A percentile compares a stretch with the other conserved stretches of the same genome.
Conservation (phyloP, 768 basidiomycete species). For the Panaeolus papilionaceus region DNA sequence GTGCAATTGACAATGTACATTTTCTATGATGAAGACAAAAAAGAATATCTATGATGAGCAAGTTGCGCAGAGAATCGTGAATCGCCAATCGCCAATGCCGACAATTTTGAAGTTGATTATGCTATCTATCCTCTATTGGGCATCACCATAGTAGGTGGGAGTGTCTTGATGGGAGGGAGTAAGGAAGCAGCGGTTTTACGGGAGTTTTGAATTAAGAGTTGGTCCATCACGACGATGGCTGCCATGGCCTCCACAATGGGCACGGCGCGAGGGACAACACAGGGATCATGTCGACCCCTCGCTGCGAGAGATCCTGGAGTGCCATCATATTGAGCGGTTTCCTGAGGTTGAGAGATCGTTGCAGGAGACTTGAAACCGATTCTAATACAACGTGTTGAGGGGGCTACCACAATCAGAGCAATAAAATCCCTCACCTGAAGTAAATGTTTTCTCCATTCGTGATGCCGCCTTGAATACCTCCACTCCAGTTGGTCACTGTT, state of each 20-base stretch:
- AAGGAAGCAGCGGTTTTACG: conserved; percentile 75
- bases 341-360: conserved; percentile 92
- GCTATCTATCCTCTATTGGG: conserved; percentile 44
- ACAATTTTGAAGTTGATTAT: background rate
- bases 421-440: conserved; percentile 71
- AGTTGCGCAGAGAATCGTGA: background rate
- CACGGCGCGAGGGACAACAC: conserved; percentile 95
- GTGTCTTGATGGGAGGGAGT: conserved; percentile 85
- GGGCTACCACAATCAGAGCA: conserved; percentile 7
- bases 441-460: conserved; percentile 97
- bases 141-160: conserved; percentile 92
- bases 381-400: conserved; percentile 43
- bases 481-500: conserved; percentile 94
- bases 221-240: conserved; percentile 93
- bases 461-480: conserved; percentile 97
- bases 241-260: conserved; percentile 99
- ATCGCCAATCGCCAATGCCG: background rate
- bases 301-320: conserved; percentile 88
- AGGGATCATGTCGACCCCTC: conserved; percentile 94
- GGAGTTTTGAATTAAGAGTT: conserved; percentile 88
- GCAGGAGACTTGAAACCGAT: conserved; percentile 99
- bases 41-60: background rate
- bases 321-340: conserved; percentile 93
- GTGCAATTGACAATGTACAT: background rate
- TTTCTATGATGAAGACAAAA: conserved; percentile 7